Conservation (phyloP, 2,329 filamentous ascomycete genomes). For the Trichophyton verrucosum region DNA sequence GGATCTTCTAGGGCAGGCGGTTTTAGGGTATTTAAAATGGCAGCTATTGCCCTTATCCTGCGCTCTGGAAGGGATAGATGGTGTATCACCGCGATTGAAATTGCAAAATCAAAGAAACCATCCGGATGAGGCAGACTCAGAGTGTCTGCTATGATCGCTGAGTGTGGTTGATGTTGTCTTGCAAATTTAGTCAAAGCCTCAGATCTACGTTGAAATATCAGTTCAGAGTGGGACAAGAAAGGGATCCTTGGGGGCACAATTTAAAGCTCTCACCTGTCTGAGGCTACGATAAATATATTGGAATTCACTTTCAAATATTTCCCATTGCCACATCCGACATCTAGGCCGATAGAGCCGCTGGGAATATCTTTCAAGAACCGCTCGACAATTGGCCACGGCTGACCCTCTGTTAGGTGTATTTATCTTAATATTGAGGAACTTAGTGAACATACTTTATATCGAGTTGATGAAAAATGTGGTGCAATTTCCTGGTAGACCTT, state of each 20-base stretch:
- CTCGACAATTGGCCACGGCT: constrained; percentile 87
- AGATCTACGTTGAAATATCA: constrained; percentile 34
- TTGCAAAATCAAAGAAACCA: constrained; percentile 64
- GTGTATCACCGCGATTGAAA: constrained; percentile 88
- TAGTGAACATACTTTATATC: constrained; percentile 45
- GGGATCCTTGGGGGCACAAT: background rate
- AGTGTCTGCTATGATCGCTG: constrained; percentile 67
- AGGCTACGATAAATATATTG: constrained; percentile 66
- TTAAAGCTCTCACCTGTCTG: constrained; percentile 55
- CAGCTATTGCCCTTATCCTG: constrained; percentile 57
- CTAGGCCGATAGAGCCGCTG: constrained; percentile 66
- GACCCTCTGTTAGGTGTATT: background rate
- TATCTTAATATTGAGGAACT: background rate
- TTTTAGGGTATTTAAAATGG: constrained; percentile 55
- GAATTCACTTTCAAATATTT: constrained; percentile 80
- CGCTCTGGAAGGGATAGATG: constrained; percentile 71
- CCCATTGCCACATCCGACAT: constrained; percentile 92
- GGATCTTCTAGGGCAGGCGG: constrained; percentile 12
- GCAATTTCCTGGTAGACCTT: constrained; percentile 60
- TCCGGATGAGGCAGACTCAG: constrained; percentile 67
- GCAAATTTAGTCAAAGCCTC: constrained; percentile 48
- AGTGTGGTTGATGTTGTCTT: constrained; percentile 46
- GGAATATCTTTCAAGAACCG: constrained; percentile 56
- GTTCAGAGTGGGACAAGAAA: constrained; percentile 6
- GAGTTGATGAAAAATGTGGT: constrained; percentile 37